These are phyloP conservation scores for Tolypocladium cylindrosporum DNA, from an alignment of 2,329 filamentous ascomycete species.

Conservation along the genomic window DNA sequence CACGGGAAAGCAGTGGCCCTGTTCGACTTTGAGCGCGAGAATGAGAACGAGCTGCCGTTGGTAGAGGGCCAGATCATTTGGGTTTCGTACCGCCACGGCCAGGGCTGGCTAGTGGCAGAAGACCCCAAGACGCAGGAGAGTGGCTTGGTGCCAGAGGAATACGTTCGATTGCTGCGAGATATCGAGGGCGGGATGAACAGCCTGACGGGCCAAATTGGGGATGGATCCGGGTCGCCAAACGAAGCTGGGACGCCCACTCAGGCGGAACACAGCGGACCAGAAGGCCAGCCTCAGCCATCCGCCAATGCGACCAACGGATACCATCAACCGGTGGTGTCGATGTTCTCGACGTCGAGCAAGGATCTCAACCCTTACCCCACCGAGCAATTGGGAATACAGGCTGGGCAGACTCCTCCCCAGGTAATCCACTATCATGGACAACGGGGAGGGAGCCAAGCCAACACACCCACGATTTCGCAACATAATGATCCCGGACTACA, in stretches of 20 bases:
- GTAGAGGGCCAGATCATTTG: constrained; percentile 93
- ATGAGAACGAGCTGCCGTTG: constrained; percentile 89
- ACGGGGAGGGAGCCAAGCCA: constrained; percentile 56
- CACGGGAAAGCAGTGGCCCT: constrained; percentile 92
- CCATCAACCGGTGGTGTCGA: constrained; percentile 57
- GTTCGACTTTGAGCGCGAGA: constrained; percentile 90
- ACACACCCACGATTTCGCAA: constrained; percentile 48
- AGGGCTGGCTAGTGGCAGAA: constrained; percentile 95
- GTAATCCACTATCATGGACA: constrained; percentile 60
- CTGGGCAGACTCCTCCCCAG: constrained; percentile 53
- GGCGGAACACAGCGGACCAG: constrained; percentile 39
- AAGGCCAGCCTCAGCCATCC: constrained; percentile 36
- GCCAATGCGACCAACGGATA: constrained; percentile 49
- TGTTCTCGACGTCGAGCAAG: constrained; percentile 61
- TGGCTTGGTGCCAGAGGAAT: constrained; percentile 91
- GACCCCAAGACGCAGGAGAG: constrained; percentile 92
- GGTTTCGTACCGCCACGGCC: constrained; percentile 90
- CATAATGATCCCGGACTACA: constrained; percentile 37
- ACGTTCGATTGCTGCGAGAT: constrained; percentile 82
- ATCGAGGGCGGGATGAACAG: constrained; percentile 84
- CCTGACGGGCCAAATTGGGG: constrained; percentile 50
- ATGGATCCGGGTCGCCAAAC: constrained; percentile 41
- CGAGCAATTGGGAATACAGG: constrained; percentile 51
- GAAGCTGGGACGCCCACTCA: constrained; percentile 53
- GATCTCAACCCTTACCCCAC: constrained; percentile 60